A percentile compares a stretch with the other conserved stretches of the same genome.
These are phyloP conservation scores for Saposhnikovia divaricata DNA, from an alignment of 129 eudicot genomes.

Conservation along the genomic window DNA sequence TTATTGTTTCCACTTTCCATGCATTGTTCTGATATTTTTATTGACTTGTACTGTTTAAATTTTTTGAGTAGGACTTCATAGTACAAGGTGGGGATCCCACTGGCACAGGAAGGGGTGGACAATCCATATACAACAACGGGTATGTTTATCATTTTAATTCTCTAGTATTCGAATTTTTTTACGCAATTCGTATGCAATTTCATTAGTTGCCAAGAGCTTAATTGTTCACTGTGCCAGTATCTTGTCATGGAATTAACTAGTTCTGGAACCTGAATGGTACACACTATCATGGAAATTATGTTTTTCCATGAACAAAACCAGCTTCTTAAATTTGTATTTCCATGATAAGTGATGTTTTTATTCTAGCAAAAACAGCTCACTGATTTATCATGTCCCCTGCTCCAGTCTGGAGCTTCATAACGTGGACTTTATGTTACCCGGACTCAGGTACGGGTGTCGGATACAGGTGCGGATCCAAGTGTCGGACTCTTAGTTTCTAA, in stretches of 20 bases:
- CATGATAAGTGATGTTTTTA: background rate
- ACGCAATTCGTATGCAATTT: background rate
- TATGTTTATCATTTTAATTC: conserved; percentile 11
- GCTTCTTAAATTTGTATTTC: background rate
- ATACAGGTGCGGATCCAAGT: too few species aligned
- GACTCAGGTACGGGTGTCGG: too few species aligned
- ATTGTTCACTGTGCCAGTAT: background rate
- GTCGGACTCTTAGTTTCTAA: too few species aligned
- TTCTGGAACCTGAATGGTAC: background rate
- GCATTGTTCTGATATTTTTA: background rate
- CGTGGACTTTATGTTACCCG: too few species aligned
- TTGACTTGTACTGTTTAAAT: background rate
- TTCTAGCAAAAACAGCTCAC: background rate
- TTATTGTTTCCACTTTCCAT: background rate
- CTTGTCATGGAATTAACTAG: background rate
- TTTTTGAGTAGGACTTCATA: conserved; percentile 58
- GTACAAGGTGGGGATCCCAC: conserved; percentile 99
- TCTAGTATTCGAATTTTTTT: background rate
- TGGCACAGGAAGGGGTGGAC: conserved; percentile 98
- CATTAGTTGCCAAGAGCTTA: background rate
- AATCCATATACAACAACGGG: conserved; percentile 76
- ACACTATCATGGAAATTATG: background rate
- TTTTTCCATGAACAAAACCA: background rate
- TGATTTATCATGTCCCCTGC: background rate
- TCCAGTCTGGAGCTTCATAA: background rate